Conservation (phyloP, 805 yeast species). For the Wickerhamomyces bovis region DNA sequence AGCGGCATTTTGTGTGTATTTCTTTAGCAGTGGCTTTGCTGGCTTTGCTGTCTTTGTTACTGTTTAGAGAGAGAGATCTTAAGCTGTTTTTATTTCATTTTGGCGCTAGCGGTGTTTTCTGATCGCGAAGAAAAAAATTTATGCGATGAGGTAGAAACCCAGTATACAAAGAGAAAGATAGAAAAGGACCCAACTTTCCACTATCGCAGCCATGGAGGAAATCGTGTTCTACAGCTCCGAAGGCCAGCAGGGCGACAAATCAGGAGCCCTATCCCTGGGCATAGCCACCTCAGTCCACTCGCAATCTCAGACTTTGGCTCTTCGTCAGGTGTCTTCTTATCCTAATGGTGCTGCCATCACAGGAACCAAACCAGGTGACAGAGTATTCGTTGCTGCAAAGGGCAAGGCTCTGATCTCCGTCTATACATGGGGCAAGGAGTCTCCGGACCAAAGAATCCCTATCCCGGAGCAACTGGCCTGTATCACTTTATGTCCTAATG, state of each 20-base stretch:
- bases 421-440: slow-evolving; percentile 63
- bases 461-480: slow-evolving; percentile 74
- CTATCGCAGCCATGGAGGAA: slow-evolving; percentile 38
- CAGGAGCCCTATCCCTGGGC: slow-evolving; percentile 37
- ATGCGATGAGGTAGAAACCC: background rate
- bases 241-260: slow-evolving; percentile 39
- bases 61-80: too few relatives aligned
- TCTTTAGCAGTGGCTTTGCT: background rate
- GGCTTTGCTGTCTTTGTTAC: too few relatives aligned
- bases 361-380: slow-evolving; percentile 30
- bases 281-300: slow-evolving; percentile 37
- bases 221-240: slow-evolving; percentile 40
- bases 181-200: too few relatives aligned
- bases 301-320: slow-evolving; percentile 35
- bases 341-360: slow-evolving; percentile 46
- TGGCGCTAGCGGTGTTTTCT: too few relatives aligned
- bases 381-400: slow-evolving; percentile 55
- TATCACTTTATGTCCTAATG: slow-evolving; percentile 38
- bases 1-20: slow-evolving; percentile 63
- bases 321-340: slow-evolving; percentile 42
- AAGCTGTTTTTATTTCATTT: background rate
- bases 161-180: background rate
- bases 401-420: slow-evolving; percentile 71
- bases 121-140: background rate
- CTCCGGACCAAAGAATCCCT: slow-evolving; percentile 74